Conservation (phyloP, 352 stramenopile genomes). For the Phytophthora europaea region DNA sequence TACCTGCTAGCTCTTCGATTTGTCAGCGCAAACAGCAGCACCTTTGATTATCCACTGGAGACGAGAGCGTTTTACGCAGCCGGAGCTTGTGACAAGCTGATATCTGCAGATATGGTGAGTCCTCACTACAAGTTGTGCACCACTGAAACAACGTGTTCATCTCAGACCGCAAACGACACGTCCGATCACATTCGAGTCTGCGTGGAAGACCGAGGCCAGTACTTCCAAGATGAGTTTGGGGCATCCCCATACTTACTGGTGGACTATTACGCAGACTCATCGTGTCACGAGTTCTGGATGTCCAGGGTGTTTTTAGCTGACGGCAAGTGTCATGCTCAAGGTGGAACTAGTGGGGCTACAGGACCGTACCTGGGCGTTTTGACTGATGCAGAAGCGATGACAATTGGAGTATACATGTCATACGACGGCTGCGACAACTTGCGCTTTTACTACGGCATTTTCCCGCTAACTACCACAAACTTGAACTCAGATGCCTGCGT, state of each 20-base stretch:
- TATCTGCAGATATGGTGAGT: neutral
- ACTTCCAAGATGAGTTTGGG: neutral
- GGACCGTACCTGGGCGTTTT: neutral
- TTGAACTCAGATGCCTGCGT: neutral
- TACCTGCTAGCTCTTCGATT: neutral
- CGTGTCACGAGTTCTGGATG: neutral
- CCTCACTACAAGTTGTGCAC: neutral
- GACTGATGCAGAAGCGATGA: neutral
- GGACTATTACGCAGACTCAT: neutral
- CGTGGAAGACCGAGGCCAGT: neutral
- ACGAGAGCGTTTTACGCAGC: neutral
- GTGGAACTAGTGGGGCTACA: neutral
- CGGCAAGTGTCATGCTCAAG: neutral
- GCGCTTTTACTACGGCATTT: neutral
- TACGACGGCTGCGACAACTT: neutral
- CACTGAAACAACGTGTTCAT: neutral
- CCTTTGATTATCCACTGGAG: neutral
- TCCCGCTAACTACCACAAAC: neutral
- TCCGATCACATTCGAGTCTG: neutral
- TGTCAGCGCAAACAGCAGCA: neutral
- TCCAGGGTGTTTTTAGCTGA: neutral
- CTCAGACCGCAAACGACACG: neutral
- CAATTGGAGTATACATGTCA: neutral
- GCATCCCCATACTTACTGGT: neutral
- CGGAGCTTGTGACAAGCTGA: neutral